Percentiles rank a stretch among this genome's conserved stretches.
Conservation (phyloP, 768 basidiomycete species). For the Tricholoma furcatifolium region DNA sequence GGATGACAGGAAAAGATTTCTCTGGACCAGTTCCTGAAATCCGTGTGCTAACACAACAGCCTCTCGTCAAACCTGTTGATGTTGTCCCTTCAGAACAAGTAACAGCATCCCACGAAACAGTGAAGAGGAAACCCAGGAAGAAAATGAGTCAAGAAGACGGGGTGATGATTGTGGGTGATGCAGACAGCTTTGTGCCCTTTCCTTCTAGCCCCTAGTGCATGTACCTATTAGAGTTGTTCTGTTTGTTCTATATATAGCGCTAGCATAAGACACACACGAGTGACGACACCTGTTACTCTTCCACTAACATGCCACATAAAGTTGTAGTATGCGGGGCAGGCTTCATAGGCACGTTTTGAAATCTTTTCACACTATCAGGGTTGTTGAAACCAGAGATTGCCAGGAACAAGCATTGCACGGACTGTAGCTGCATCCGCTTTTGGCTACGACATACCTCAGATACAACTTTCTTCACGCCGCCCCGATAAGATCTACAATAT, state of each 20-base stretch:
- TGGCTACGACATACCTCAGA: slow-evolving; percentile 30
- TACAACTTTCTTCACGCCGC: slow-evolving; percentile 61
- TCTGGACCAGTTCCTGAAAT: slow-evolving; percentile 79
- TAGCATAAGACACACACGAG: background rate
- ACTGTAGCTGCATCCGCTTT: slow-evolving; percentile 37
- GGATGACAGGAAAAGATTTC: slow-evolving; percentile 85
- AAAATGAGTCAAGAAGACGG: slow-evolving; percentile 31
- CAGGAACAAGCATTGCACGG: slow-evolving; percentile 48
- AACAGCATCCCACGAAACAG: slow-evolving; percentile 7
- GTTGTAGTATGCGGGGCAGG: slow-evolving; percentile 55
- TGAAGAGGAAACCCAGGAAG: slow-evolving; percentile 20
- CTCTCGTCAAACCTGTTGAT: slow-evolving; percentile 18
- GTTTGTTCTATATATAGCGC: background rate
- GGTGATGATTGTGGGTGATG: slow-evolving; percentile 37
- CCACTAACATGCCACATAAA: slow-evolving; percentile 24
- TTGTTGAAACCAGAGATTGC: slow-evolving; percentile 37
- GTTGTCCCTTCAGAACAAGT: slow-evolving; percentile 15
- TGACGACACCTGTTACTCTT: background rate
- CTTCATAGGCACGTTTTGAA: slow-evolving; percentile 50
- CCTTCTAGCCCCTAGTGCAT: slow-evolving; percentile 13
- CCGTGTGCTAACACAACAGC: slow-evolving; percentile 35
- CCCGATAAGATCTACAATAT: slow-evolving; percentile 41
- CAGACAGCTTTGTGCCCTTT: slow-evolving; percentile 28
- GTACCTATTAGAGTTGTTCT: too few species aligned
- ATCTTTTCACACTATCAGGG: background rate